phyloP scores from a whole-genome alignment of 2,329 filamentous ascomycete species.

The Alternaria sp. region DNA sequence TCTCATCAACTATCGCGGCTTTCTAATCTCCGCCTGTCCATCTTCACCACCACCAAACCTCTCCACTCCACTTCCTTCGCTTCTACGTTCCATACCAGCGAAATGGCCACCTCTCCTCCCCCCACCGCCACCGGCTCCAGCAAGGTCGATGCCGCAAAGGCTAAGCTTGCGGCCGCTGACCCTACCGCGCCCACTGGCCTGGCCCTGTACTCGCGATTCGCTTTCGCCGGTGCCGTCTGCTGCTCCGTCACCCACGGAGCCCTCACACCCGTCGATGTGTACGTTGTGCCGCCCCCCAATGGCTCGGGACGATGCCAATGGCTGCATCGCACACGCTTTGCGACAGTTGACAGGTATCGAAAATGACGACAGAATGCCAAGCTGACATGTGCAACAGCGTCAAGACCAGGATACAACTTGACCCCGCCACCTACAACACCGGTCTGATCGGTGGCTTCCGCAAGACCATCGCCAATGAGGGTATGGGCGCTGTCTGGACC shows the following conservation, averaged over 20 bases:
- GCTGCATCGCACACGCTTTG: slow-evolving; percentile 22
- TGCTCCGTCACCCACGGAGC: slow-evolving; percentile 97
- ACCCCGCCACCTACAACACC: slow-evolving; percentile 86
- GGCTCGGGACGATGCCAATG: slow-evolving; percentile 31
- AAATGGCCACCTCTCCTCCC: slow-evolving; percentile 48
- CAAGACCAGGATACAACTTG: slow-evolving; percentile 95
- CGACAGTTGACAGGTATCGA: slow-evolving; percentile 9
- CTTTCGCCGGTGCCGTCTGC: slow-evolving; percentile 96
- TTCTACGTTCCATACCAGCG: slow-evolving; percentile 19
- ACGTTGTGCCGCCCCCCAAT: slow-evolving; percentile 58
- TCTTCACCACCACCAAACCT: slow-evolving; percentile 21
- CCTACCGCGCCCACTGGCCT: slow-evolving; percentile 67
- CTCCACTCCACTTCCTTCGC: slow-evolving; percentile 39
- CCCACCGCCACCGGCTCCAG: slow-evolving; percentile 57
- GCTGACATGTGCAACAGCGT: slow-evolving; percentile 63
- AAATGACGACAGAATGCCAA: slow-evolving; percentile 27
- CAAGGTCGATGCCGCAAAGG: slow-evolving; percentile 61
- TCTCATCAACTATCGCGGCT: slow-evolving; percentile 20
- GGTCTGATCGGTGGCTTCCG: slow-evolving; percentile 86
- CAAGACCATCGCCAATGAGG: slow-evolving; percentile 79
- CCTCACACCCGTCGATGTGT: slow-evolving; percentile 99
- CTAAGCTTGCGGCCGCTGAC: slow-evolving; percentile 53
- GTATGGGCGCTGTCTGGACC: slow-evolving; percentile 83
- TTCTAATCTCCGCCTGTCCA: slow-evolving; percentile 29
- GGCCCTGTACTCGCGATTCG: slow-evolving; percentile 91